phyloP scores from a whole-genome alignment of 2,329 filamentous ascomycete genomes.

The Aspergillus pseudoterreus region DNA sequence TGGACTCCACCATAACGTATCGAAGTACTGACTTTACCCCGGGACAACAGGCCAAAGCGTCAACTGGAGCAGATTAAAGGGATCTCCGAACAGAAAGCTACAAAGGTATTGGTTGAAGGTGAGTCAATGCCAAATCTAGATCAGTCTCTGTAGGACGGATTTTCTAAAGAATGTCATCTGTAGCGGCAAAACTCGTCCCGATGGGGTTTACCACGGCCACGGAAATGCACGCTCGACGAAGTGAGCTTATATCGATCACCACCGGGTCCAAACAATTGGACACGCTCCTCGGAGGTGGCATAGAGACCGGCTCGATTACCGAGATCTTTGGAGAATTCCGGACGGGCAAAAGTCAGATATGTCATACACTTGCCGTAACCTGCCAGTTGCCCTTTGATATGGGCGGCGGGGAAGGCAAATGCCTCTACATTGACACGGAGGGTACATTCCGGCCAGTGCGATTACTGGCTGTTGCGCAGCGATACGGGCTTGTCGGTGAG shows the following conservation, averaged over 20 bases:
- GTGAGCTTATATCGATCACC: conserved; percentile 95
- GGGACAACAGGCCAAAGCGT: conserved; percentile 55
- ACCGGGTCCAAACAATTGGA: conserved; percentile 97
- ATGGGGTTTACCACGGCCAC: conserved; percentile 99
- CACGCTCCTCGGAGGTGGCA: conserved; percentile 85
- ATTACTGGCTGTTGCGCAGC: conserved; percentile 83
- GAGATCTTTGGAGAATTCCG: conserved; percentile 98
- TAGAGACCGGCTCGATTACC: conserved; percentile 96
- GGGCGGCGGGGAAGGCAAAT: conserved; percentile 97
- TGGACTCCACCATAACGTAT: not conserved
- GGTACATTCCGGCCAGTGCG: conserved; percentile 94
- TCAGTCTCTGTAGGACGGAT: not conserved
- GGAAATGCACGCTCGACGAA: conserved; percentile 96
- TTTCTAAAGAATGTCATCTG: conserved; percentile 10
- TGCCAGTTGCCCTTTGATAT: conserved; percentile 98
- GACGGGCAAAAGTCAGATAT: conserved; percentile 97
- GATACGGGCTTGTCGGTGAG: conserved; percentile 91
- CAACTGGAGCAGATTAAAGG: conserved; percentile 93
- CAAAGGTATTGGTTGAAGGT: conserved; percentile 88
- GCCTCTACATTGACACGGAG: conserved; percentile 96
- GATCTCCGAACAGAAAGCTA: conserved; percentile 94
- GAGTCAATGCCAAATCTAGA: conserved; percentile 21
- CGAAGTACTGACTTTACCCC: not conserved
- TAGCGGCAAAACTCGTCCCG: conserved; percentile 90
- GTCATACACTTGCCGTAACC: conserved; percentile 96